Base-by-base conservation (phyloP, 306 rosid species). In the Morella rubra region DNA sequence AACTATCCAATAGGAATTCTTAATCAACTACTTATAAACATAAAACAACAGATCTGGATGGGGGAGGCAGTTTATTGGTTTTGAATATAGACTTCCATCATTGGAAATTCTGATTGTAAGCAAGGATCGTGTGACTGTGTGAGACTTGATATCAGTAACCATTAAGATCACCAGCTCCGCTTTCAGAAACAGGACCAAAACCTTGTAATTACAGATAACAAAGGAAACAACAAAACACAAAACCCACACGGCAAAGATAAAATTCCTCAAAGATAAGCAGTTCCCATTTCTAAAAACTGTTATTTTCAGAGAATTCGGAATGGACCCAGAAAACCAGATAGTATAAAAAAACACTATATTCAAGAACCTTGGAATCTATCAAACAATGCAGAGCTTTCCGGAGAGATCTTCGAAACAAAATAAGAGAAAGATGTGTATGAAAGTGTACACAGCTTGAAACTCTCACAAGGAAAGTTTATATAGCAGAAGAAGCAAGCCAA, bases 381-480 rank as follows among this genome's bases (percentile, higher is more conserved):
- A 12, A 9, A 32, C 45, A 73, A 74, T 73, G 73, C 77, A 69
- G 27, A 49, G 45, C 16, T 67, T 37, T 54, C 19, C 3, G 54
- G 37, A 18, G 7, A 71, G 37, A 62, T 14, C 16, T 9, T 24
- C 19, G 47, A 41, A 71, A 78, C 32, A 32, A 41, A 13, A 40
- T 12, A 18, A 44, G 20, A 75, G 45, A 50, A 56, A 20, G 55
- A 78, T 51, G 72, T 69, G 56, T 66, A 61, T 19, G 54, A 71
- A 71, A 5, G 37, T 47, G 4, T 41, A 19, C 0, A 65, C 45
- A 51, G 81, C 27, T 67, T 20, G 50, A 54, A 41, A 83, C 20
- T 82, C 79, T 27, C 73, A 70, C 70, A 50, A 40, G 46, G 69
- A 22, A 73, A 16, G 47, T 69, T 73, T 77, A 76, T 69, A 80